Conservation (phyloP, 2,329 filamentous ascomycete genomes). For the Beauveria pseudobassiana region DNA sequence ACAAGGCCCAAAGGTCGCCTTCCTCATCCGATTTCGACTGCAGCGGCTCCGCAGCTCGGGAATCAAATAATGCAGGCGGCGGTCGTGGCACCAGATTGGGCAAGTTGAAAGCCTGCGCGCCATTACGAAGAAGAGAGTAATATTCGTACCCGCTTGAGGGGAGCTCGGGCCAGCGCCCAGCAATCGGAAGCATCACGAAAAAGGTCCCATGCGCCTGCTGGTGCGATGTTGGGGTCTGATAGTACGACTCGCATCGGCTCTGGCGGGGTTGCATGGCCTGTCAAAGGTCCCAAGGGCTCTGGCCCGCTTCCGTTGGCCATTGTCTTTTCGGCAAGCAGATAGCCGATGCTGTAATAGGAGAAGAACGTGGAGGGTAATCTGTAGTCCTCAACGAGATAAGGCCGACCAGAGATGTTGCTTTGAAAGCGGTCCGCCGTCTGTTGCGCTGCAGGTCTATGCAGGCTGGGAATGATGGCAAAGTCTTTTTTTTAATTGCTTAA, state of each 20-base stretch:
- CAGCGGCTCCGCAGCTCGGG: neutral
- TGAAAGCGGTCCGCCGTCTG: neutral
- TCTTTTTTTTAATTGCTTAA: neutral
- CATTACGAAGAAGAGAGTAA: constrained; percentile 10
- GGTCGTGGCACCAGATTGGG: neutral
- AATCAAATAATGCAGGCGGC: neutral
- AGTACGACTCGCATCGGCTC: neutral
- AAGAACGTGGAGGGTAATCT: neutral
- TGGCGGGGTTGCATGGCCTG: neutral
- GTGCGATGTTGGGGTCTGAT: neutral
- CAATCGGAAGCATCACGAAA: neutral
- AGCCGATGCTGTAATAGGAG: neutral
- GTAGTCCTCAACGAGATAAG: neutral
- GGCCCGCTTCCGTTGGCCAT: neutral
- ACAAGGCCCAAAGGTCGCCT: neutral
- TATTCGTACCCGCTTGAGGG: constrained; percentile 4
- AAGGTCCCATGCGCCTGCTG: neutral
- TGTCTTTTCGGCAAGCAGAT: neutral
- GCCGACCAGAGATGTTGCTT: constrained; percentile 1
- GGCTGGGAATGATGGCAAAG: neutral
- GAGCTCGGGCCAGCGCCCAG: neutral
- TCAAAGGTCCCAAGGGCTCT: neutral
- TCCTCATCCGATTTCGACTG: constrained; percentile 1
- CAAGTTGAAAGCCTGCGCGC: neutral
- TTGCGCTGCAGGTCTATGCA: neutral